These are phyloP conservation scores for Diplodia seriata DNA, from an alignment of 2,329 filamentous ascomycete species.

Conservation along the genomic window DNA sequence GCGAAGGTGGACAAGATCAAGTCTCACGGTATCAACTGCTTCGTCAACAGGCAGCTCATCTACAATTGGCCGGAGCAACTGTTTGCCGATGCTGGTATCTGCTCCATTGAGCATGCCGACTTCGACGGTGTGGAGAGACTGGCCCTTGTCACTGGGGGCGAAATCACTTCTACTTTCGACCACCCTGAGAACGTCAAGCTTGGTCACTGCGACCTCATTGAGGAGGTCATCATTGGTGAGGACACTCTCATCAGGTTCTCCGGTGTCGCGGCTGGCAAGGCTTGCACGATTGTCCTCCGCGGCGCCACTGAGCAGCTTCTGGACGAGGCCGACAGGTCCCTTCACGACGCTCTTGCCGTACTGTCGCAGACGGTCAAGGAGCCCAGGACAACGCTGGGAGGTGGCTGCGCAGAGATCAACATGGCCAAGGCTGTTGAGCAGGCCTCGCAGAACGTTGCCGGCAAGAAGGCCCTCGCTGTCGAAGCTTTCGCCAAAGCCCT, in stretches of 20 bases:
- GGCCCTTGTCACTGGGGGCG: conserved; percentile 92
- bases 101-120: conserved; percentile 98
- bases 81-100: conserved; percentile 95
- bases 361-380: conserved; percentile 96
- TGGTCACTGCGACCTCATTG: conserved; percentile 91
- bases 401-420: conserved; percentile 96
- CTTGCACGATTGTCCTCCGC: conserved; percentile 95
- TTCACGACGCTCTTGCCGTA: conserved; percentile 95
- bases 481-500: conserved; percentile 87
- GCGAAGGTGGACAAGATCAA: conserved; percentile 99
- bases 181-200: conserved; percentile 97
- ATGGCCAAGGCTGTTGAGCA: conserved; percentile 98
- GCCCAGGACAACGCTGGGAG: conserved; percentile 90
- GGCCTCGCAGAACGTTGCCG: conserved; percentile 89
- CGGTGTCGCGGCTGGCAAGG: conserved; percentile 88
- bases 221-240: conserved; percentile 98
- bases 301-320: conserved; percentile 96
- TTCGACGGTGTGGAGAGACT: conserved; percentile 97
- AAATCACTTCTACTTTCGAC: conserved; percentile 97
- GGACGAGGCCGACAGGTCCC: conserved; percentile 92
- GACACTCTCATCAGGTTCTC: conserved; percentile 98
- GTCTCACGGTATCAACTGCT: conserved; percentile 98
- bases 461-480: conserved; percentile 95
- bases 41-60: conserved; percentile 98
- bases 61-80: conserved; percentile 99